Percentiles rank a stretch among this genome's conserved stretches.
Conservation (phyloP, 805 yeast species). For the Pichia phayaonensis region DNA sequence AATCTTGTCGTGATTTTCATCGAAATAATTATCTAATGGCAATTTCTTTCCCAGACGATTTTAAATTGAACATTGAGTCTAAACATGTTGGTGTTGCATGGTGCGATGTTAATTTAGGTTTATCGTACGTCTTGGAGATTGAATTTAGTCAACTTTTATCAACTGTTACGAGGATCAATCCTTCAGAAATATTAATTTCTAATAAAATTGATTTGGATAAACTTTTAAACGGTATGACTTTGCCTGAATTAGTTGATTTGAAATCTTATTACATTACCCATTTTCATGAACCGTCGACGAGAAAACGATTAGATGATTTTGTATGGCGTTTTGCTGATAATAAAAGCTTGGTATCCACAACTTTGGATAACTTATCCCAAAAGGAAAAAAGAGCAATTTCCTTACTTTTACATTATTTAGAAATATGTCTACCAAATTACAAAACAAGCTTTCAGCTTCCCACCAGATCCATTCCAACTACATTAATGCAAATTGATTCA, state of each 20-base stretch:
- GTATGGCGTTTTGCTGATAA: conserved; percentile 34
- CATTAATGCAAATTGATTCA: conserved; percentile 70
- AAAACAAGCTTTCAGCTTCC: conserved; percentile 64
- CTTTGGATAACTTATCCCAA: conserved; percentile 29
- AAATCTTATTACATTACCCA: conserved; percentile 54
- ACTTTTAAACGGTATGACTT: conserved; percentile 44
- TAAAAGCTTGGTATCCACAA: conserved; percentile 16
- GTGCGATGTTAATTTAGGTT: conserved; percentile 85
- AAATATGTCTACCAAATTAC: conserved; percentile 65
- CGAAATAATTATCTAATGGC: conserved; percentile 65
- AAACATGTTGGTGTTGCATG: conserved; percentile 66
- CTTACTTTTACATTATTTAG: conserved; percentile 58
- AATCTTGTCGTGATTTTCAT: conserved; percentile 66
- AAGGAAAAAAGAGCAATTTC: conserved; percentile 56
- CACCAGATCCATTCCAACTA: conserved; percentile 40
- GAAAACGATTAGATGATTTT: conserved; percentile 33
- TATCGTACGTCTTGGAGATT: conserved; percentile 60
- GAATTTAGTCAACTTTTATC: conserved; percentile 53
- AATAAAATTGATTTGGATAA: conserved; percentile 34
- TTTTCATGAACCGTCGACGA: conserved; percentile 35
- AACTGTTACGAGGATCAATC: conserved; percentile 69
- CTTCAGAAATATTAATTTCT: conserved; percentile 67
- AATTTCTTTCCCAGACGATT: conserved; percentile 50
- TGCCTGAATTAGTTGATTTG: conserved; percentile 49
- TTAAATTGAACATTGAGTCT: conserved; percentile 30